Evolutionary conservation across 306 rosid species (phyloP).

Genomic region (Medicago arabica): DNA sequence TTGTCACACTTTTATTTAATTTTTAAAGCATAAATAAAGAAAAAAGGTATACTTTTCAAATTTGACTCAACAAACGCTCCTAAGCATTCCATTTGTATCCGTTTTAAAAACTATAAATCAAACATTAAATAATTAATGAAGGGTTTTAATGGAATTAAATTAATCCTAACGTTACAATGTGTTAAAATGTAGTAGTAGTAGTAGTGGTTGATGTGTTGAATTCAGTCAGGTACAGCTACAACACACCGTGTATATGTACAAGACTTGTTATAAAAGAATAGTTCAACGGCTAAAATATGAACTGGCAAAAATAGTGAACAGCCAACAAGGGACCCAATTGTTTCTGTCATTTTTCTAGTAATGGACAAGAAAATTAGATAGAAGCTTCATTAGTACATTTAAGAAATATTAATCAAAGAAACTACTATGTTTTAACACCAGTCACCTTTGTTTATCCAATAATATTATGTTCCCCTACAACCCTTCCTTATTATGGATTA

Average conservation of each 20-base stretch:
- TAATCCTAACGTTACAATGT: not conserved
- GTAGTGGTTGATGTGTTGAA: constrained; percentile 45
- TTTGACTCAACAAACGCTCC: constrained; percentile 44
- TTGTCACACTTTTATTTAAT: not conserved
- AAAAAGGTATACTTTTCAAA: constrained; percentile 32
- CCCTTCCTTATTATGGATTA: constrained; percentile 44
- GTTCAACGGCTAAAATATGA: constrained; percentile 41
- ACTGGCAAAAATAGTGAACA: constrained; percentile 41
- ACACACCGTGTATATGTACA: constrained; percentile 2
- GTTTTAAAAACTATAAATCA: constrained; percentile 9
- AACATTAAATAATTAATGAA: not conserved
- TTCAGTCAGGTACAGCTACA: constrained; percentile 46
- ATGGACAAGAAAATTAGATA: not conserved
- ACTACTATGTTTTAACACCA: constrained; percentile 24
- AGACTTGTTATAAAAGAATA: constrained; percentile 24
- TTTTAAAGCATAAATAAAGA: constrained; percentile 11
- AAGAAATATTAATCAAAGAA: not conserved
- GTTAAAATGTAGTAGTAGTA: constrained; percentile 3
- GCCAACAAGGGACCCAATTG: constrained; percentile 45
- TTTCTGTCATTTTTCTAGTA: constrained; percentile 34
- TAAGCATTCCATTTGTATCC: constrained; percentile 16
- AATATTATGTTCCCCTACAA: constrained; percentile 40
- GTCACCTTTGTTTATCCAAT: constrained; percentile 5
- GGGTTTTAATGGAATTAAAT: constrained; percentile 3
- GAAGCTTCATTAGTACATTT: constrained; percentile 41